These are phyloP conservation scores for Ormosia emarginata DNA, from an alignment of 306 rosid species.

Conservation along the genomic window DNA sequence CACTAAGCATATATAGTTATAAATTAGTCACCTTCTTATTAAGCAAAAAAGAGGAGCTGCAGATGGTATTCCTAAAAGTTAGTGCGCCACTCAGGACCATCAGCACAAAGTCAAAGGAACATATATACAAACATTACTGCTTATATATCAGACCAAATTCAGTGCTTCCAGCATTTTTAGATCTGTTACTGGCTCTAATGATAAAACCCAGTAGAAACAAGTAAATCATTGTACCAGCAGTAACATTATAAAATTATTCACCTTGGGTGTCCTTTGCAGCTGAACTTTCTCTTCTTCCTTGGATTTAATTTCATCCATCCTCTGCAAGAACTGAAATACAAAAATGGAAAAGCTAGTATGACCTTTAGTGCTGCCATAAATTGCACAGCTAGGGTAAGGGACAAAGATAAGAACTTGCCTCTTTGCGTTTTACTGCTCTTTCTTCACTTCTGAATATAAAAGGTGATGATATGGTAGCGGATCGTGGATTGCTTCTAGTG, in stretches of 20 bases:
- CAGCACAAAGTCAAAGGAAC: not conserved
- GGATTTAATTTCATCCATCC: slow-evolving; percentile 51
- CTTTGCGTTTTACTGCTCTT: slow-evolving; percentile 88
- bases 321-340: slow-evolving; percentile 61
- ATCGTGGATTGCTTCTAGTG: slow-evolving; percentile 35
- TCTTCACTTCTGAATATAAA: slow-evolving; percentile 82
- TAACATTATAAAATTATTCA: slow-evolving; percentile 16
- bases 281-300: slow-evolving; percentile 55
- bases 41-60: not conserved
- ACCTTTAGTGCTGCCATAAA: not conserved
- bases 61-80: not conserved
- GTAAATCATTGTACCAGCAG: slow-evolving; percentile 5
- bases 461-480: slow-evolving; percentile 48
- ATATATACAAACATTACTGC: not conserved
- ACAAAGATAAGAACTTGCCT: slow-evolving; percentile 49
- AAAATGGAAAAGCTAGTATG: slow-evolving; percentile 16
- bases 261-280: slow-evolving; percentile 54
- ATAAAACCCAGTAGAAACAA: not conserved
- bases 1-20: not conserved
- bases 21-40: not conserved
- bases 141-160: not conserved
- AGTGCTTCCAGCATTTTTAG: not conserved
- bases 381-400: not conserved
- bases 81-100: not conserved
- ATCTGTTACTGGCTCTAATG: not conserved